Conservation (phyloP, 2,329 filamentous ascomycete species). For the Botrytis medusae region DNA sequence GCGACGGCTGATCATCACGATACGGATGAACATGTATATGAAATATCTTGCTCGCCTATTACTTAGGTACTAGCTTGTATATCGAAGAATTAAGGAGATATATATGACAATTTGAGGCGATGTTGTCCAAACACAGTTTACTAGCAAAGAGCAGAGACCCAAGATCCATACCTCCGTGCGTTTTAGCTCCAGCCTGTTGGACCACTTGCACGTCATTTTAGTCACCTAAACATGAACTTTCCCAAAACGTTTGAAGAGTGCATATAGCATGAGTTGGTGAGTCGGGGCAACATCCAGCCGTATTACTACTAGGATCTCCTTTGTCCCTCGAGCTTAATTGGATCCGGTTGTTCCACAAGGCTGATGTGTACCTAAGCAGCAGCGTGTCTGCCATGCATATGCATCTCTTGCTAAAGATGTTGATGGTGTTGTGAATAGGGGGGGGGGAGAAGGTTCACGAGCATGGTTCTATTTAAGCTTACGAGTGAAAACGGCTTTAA, state of each 20-base stretch:
- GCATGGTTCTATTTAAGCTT: background rate
- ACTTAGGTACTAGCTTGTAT: background rate
- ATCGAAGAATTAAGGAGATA: background rate
- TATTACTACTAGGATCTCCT: background rate
- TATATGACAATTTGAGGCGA: background rate
- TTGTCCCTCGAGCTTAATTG: slow-evolving; percentile 16
- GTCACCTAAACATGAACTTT: background rate
- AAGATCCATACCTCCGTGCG: background rate
- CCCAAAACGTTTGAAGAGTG: background rate
- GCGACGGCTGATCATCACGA: background rate
- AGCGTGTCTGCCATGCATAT: slow-evolving; percentile 10
- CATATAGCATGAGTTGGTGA: background rate
- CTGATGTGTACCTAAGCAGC: slow-evolving; percentile 25
- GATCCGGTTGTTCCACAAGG: slow-evolving; percentile 25
- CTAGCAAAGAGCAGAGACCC: background rate
- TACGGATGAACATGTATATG: background rate
- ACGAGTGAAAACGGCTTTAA: background rate
- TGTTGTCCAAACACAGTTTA: slow-evolving; percentile 1
- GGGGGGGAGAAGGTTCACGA: background rate
- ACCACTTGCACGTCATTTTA: slow-evolving; percentile 4
- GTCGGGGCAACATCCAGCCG: slow-evolving; percentile 13
- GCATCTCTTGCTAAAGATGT: slow-evolving; percentile 6
- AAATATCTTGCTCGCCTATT: background rate
- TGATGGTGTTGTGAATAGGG: background rate
- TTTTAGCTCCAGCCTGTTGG: background rate